phyloP scores from a whole-genome alignment of 1,284 basidiomycete genomes.

The Sparassis latifolia region DNA sequence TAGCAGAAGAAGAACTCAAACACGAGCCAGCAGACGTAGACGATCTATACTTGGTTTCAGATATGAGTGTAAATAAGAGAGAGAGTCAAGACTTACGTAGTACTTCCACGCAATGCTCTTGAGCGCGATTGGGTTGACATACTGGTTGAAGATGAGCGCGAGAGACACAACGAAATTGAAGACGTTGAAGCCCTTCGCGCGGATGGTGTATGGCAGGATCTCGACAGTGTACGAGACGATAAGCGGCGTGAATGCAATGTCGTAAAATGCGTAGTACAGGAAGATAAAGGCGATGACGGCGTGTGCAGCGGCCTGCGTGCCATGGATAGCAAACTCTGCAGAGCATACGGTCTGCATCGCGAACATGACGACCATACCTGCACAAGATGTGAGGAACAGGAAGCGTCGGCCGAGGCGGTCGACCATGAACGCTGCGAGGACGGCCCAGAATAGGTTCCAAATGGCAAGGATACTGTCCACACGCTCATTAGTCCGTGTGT shows the following conservation, averaged over 20 bases:
- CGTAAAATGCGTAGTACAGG: conserved; percentile 62
- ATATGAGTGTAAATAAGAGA: too few species aligned
- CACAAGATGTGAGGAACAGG: conserved; percentile 58
- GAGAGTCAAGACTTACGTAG: conserved; percentile 22
- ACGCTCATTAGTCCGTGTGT: conserved; percentile 3
- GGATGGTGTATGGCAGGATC: conserved; percentile 64
- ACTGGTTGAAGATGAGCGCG: conserved; percentile 75
- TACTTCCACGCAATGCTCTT: conserved; percentile 47
- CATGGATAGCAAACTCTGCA: conserved; percentile 48
- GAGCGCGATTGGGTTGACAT: conserved; percentile 75
- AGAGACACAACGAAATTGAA: conserved; percentile 63
- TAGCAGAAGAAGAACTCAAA: conserved; percentile 60
- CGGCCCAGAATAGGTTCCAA: conserved; percentile 66
- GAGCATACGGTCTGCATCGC: conserved; percentile 67
- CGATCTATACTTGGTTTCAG: conserved; percentile 32
- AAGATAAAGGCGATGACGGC: conserved; percentile 75
- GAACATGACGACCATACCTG: conserved; percentile 68
- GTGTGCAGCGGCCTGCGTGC: conserved; percentile 42
- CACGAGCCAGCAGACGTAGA: conserved; percentile 62
- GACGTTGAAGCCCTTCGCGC: conserved; percentile 74
- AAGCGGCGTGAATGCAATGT: conserved; percentile 66
- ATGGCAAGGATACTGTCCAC: conserved; percentile 52
- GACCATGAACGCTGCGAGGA: conserved; percentile 50
- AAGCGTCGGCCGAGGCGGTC: conserved; percentile 55
- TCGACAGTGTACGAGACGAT: conserved; percentile 73